These are phyloP conservation scores for Termitomyces sp. DNA, from an alignment of 768 basidiomycete species.

Conservation along the genomic window DNA sequence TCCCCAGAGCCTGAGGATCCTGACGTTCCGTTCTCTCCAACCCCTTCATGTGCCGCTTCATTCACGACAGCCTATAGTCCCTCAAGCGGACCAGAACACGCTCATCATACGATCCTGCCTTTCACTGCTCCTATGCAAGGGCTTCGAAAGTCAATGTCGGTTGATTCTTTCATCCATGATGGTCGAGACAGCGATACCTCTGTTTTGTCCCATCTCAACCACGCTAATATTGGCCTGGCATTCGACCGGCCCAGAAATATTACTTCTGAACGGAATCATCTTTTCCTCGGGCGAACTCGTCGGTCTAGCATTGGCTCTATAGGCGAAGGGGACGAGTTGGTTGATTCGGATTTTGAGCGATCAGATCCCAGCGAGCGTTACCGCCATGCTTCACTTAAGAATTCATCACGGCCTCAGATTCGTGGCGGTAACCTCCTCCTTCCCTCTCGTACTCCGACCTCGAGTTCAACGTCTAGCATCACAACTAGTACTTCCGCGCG, in stretches of 20 bases:
- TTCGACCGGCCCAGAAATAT: constrained; percentile 28
- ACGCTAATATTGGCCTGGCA: constrained; percentile 32
- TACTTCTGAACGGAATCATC: constrained; percentile 17
- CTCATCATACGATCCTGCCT: constrained; percentile 20
- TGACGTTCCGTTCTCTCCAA: constrained; percentile 24
- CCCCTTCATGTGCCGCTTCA: constrained; percentile 35
- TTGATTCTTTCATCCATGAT: constrained; percentile 66
- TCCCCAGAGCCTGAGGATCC: constrained; percentile 4
- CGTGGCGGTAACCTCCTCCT: constrained; percentile 62
- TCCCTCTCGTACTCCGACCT: constrained; percentile 48
- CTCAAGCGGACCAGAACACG: constrained; percentile 23
- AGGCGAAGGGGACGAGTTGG: constrained; percentile 37
- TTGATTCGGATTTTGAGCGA: constrained; percentile 54
- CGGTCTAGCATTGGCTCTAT: constrained; percentile 53
- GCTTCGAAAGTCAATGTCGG: constrained; percentile 74
- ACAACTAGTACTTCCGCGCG: constrained; percentile 31
- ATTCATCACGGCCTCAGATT: constrained; percentile 35
- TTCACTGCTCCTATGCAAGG: constrained; percentile 31
- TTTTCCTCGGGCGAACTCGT: constrained; percentile 42
- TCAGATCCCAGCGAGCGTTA: constrained; percentile 44
- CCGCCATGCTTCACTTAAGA: constrained; percentile 48
- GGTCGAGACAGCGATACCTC: constrained; percentile 31
- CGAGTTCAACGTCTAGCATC: constrained; percentile 34
- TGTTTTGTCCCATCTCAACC: constrained; percentile 32
- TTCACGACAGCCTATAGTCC: constrained; percentile 42